These are phyloP conservation scores for Chaetoscypha palmicola DNA, from an alignment of 2,329 filamentous ascomycete species.

Conservation along the genomic window DNA sequence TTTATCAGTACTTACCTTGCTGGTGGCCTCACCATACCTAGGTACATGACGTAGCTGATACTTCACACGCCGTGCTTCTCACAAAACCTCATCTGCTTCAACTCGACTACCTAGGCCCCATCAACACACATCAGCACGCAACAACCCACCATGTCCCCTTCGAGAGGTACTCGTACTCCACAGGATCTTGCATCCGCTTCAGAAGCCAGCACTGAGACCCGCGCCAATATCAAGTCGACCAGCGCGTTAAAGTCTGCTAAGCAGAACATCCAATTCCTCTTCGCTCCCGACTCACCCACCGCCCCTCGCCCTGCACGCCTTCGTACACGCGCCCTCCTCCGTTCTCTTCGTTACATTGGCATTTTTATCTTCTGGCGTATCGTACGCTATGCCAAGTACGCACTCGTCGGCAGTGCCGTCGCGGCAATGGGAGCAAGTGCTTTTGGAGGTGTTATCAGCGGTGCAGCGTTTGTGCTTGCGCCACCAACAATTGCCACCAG, in stretches of 20 bases:
- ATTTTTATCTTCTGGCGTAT: conserved; percentile 31
- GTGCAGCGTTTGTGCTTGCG: conserved; percentile 27
- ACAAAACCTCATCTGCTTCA: too few relatives aligned
- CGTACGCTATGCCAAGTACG: conserved; percentile 30
- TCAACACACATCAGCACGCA: not conserved
- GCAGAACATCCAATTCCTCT: conserved; percentile 27
- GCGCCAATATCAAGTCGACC: conserved; percentile 25
- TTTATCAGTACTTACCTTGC: too few relatives aligned
- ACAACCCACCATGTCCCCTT: conserved; percentile 17
- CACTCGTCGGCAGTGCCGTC: conserved; percentile 24
- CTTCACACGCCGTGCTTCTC: too few relatives aligned
- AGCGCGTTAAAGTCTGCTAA: conserved; percentile 23
- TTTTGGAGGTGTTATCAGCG: conserved; percentile 25
- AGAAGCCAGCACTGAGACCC: conserved; percentile 18
- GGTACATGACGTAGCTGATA: too few relatives aligned
- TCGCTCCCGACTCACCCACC: conserved; percentile 22
- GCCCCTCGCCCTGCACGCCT: conserved; percentile 23
- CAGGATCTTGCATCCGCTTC: conserved; percentile 4
- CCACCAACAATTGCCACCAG: conserved; percentile 25
- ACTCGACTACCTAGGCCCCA: not conserved
- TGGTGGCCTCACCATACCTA: too few relatives aligned
- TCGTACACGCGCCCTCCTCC: conserved; percentile 28
- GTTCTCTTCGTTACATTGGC: conserved; percentile 25
- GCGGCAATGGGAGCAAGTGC: conserved; percentile 27
- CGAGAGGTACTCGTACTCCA: conserved; percentile 9